Conservation (phyloP, 805 yeast genomes). For the Cyberlindnera mrakii region DNA sequence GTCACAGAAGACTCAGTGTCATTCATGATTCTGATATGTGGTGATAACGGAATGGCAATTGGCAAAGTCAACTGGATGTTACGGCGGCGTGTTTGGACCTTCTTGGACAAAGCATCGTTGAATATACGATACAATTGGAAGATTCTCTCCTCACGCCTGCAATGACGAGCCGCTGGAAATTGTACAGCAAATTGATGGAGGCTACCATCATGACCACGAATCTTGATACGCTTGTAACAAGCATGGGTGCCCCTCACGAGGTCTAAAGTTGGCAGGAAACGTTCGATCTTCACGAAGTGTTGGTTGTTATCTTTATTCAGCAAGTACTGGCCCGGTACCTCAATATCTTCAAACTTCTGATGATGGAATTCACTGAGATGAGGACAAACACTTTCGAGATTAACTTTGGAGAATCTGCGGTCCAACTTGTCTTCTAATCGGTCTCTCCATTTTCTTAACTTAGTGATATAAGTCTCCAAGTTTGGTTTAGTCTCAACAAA, state of each 20-base stretch:
- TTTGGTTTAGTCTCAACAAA: slow-evolving; percentile 83
- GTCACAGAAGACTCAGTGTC: slow-evolving; percentile 67
- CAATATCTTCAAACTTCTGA: slow-evolving; percentile 96
- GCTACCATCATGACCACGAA: slow-evolving; percentile 92
- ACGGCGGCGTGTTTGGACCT: slow-evolving; percentile 85
- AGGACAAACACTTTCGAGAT: slow-evolving; percentile 87
- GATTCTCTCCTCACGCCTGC: slow-evolving; percentile 92
- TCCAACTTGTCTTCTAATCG: slow-evolving; percentile 88
- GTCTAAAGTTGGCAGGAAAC: slow-evolving; percentile 86
- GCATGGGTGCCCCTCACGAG: slow-evolving; percentile 85
- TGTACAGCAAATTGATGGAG: slow-evolving; percentile 92
- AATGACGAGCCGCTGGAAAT: slow-evolving; percentile 95
- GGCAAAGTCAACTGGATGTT: slow-evolving; percentile 83
- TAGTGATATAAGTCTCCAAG: slow-evolving; percentile 76
- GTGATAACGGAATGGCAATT: slow-evolving; percentile 87
- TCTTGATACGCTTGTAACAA: slow-evolving; percentile 81
- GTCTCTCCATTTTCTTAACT: slow-evolving; percentile 87
- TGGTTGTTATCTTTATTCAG: slow-evolving; percentile 79
- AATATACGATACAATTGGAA: slow-evolving; percentile 88
- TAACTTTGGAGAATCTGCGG: slow-evolving; percentile 70
- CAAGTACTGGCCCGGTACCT: slow-evolving; percentile 94
- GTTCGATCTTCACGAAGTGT: slow-evolving; percentile 90
- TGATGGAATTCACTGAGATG: slow-evolving; percentile 96
- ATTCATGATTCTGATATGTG: slow-evolving; percentile 88
- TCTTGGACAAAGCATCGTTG: slow-evolving; percentile 70